Evolutionary conservation across 164 flowering plant species (phyloP).

Genomic region (Kingdonia uniflora): DNA sequence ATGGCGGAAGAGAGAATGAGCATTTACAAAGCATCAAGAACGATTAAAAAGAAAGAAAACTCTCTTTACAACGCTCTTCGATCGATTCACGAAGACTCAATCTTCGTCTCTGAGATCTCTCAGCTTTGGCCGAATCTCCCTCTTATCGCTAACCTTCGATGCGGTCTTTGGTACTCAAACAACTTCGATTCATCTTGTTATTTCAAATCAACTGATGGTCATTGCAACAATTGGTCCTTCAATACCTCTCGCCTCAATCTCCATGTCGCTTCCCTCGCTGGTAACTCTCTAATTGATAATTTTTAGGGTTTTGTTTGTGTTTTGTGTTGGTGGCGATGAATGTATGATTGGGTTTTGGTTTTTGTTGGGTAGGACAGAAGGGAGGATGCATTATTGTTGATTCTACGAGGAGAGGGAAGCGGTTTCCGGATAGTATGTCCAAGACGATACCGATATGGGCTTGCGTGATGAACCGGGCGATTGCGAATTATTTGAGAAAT

Average conservation of each 20-base stretch:
- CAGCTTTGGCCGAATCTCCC: slow-evolving; percentile 83
- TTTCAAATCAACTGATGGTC: slow-evolving; percentile 98
- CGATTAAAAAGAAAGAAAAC: not conserved
- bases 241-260: slow-evolving; percentile 85
- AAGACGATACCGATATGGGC: slow-evolving; percentile 96
- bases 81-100: slow-evolving; percentile 88
- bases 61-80: slow-evolving; percentile 54
- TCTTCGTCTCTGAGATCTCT: slow-evolving; percentile 74
- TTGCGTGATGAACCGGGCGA: slow-evolving; percentile 72
- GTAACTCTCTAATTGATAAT: slow-evolving; percentile 18
- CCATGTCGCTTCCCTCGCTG: slow-evolving; percentile 74
- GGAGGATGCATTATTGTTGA: slow-evolving; percentile 92
- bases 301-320: not conserved
- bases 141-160: slow-evolving; percentile 78
- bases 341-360: too few relatives aligned
- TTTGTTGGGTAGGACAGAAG: slow-evolving; percentile 58
- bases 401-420: slow-evolving; percentile 89
- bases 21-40: not conserved
- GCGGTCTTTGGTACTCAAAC: slow-evolving; percentile 86
- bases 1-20: slow-evolving; percentile 1
- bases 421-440: slow-evolving; percentile 98
- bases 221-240: slow-evolving; percentile 79
- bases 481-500: slow-evolving; percentile 25
- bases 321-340: too few relatives aligned
- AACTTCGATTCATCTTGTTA: slow-evolving; percentile 65